phyloP scores from a whole-genome alignment of 202 grass and related monocot species.

The Digitaria exilis region DNA sequence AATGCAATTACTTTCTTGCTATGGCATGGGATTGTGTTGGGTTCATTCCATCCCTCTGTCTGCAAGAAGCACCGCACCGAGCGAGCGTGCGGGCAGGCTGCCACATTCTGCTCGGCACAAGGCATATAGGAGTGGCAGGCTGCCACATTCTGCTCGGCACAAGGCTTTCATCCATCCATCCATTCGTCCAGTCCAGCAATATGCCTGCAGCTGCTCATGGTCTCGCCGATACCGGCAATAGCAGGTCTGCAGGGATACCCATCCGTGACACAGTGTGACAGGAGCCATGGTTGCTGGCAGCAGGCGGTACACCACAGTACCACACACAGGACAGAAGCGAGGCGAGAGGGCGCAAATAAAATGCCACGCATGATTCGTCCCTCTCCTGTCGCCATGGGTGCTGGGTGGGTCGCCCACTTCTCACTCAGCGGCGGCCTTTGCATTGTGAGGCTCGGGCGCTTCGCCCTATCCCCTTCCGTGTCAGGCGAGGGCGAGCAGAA shows the following conservation, averaged over 20 bases:
- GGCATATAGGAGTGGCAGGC: neutral
- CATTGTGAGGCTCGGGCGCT: neutral
- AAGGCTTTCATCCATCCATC: neutral
- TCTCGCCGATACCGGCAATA: neutral
- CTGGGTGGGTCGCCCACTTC: conserved; percentile 25
- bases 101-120: no score
- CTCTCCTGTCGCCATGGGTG: neutral
- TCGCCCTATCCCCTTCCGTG: neutral
- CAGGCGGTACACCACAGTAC: neutral
- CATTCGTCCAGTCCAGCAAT: no score
- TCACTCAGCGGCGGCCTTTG: neutral
- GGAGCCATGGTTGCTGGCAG: neutral
- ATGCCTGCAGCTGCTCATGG: neutral
- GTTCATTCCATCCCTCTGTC: neutral
- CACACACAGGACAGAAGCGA: neutral
- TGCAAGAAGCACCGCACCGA: neutral
- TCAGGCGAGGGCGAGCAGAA: neutral
- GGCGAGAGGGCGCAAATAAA: neutral
- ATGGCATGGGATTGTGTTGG: neutral
- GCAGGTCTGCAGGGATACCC: no score
- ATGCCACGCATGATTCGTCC: neutral
- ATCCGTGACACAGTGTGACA: no score
- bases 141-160: neutral
- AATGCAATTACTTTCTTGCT: no score
- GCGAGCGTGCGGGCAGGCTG: neutral